phyloP scores from a whole-genome alignment of 2,329 filamentous ascomycete genomes.

The Penicillium sp. region DNA sequence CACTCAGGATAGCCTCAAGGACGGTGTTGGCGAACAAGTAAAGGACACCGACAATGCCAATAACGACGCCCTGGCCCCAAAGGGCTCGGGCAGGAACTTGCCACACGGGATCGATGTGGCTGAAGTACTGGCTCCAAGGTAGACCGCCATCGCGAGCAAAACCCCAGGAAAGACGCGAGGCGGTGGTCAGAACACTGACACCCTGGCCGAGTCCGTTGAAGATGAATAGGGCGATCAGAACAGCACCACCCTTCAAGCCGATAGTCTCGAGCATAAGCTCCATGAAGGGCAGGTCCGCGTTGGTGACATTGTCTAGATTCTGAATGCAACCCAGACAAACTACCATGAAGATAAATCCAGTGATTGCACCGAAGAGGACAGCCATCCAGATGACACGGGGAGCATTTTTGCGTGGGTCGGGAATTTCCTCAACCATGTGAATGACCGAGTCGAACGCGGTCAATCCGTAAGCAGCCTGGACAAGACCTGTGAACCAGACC shows the following conservation, averaged over 20 bases:
- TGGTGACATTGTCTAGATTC: slow-evolving; percentile 43
- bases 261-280: slow-evolving; percentile 46
- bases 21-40: slow-evolving; percentile 57
- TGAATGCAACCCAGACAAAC: slow-evolving; percentile 55
- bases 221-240: slow-evolving; percentile 56
- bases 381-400: slow-evolving; percentile 56
- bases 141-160: slow-evolving; percentile 56
- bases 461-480: slow-evolving; percentile 58
- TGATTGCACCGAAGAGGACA: slow-evolving; percentile 50
- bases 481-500: slow-evolving; percentile 59
- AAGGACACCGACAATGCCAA: slow-evolving; percentile 53
- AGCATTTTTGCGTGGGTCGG: slow-evolving; percentile 51
- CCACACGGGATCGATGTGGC: slow-evolving; percentile 50
- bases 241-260: slow-evolving; percentile 45
- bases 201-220: slow-evolving; percentile 58
- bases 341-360: slow-evolving; percentile 55
- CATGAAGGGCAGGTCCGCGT: slow-evolving; percentile 50
- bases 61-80: slow-evolving; percentile 52
- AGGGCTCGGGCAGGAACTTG: slow-evolving; percentile 54
- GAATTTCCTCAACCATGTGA: slow-evolving; percentile 60
- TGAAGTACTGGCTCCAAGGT: slow-evolving; percentile 48
- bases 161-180: slow-evolving; percentile 55
- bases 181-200: slow-evolving; percentile 53
- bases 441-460: slow-evolving; percentile 61
- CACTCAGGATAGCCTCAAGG: slow-evolving; percentile 55